Percentiles rank a stretch among this genome's conserved stretches.
These are phyloP conservation scores for Teratosphaeria epicoccoides DNA, from an alignment of 2,329 filamentous ascomycete genomes.

Conservation along the genomic window DNA sequence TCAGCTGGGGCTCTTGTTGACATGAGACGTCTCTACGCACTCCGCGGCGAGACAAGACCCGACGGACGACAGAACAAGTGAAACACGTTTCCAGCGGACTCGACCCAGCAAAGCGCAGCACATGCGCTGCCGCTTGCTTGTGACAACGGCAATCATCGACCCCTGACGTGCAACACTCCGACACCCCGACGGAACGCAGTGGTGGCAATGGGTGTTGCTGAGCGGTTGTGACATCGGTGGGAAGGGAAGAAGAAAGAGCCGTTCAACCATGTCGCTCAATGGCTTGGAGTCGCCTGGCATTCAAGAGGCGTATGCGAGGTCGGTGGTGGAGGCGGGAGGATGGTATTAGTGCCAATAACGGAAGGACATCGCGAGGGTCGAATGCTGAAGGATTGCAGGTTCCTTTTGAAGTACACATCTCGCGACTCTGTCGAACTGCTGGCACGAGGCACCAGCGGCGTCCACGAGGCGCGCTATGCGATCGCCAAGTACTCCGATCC, in stretches of 20 bases:
- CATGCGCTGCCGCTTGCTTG: neutral
- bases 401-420: slow-evolving; percentile 80
- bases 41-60: neutral
- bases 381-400: slow-evolving; percentile 49
- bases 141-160: neutral
- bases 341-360: slow-evolving; percentile 55
- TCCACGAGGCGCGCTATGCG: slow-evolving; percentile 69
- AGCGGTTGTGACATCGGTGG: neutral
- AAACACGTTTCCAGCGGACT: too few relatives aligned
- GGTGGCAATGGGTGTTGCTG: neutral
- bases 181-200: neutral
- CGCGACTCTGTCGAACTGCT: slow-evolving; percentile 80
- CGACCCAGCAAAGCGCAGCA: neutral
- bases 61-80: neutral
- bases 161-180: neutral
- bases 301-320: slow-evolving; percentile 73
- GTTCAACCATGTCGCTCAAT: slow-evolving; percentile 74
- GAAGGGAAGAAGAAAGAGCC: neutral
- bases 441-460: slow-evolving; percentile 65
- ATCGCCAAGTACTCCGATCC: slow-evolving; percentile 71
- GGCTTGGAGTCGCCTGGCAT: slow-evolving; percentile 74
- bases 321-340: slow-evolving; percentile 75
- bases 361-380: neutral
- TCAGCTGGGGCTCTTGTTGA: neutral
- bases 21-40: neutral